phyloP scores from a whole-genome alignment of 2,329 filamentous ascomycete species.

The Alternaria tenuissima region DNA sequence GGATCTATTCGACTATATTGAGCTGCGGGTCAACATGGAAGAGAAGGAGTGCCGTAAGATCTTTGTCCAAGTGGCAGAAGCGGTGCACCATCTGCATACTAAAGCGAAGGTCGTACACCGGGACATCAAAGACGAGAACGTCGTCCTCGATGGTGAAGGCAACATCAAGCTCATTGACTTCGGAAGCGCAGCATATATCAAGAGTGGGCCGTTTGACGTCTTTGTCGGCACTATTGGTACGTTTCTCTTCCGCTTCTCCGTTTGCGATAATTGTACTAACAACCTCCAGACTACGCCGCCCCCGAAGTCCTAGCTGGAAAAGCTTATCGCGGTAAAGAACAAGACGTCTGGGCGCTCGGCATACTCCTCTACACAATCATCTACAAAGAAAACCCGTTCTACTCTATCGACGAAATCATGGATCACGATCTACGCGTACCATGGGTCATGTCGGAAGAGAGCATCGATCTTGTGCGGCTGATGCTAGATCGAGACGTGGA shows the following conservation, averaged over 20 bases:
- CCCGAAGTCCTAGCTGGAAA: conserved; percentile 95
- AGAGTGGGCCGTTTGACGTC: conserved; percentile 97
- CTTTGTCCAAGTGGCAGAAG: conserved; percentile 89
- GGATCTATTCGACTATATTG: conserved; percentile 99
- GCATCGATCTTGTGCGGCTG: conserved; percentile 86
- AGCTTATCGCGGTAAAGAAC: conserved; percentile 92
- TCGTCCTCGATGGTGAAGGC: conserved; percentile 93
- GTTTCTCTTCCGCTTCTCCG: conserved; percentile 39
- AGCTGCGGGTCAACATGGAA: conserved; percentile 94
- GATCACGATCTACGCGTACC: conserved; percentile 93
- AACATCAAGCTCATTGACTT: conserved; percentile 98
- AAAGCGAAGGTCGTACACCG: conserved; percentile 93
- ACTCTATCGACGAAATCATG: conserved; percentile 99
- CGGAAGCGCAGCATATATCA: conserved; percentile 97
- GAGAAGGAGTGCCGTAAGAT: conserved; percentile 93
- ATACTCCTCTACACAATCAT: conserved; percentile 98
- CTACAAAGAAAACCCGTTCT: conserved; percentile 99
- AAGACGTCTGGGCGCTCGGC: conserved; percentile 97
- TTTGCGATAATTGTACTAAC: conserved; percentile 13
- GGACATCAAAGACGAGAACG: conserved; percentile 99
- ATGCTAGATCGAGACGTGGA: conserved; percentile 94
- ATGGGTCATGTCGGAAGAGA: conserved; percentile 86
- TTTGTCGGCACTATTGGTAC: conserved; percentile 98
- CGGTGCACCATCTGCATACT: conserved; percentile 89
- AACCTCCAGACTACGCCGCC: conserved; percentile 83